A percentile compares a stretch with the other conserved stretches of the same genome.
These are phyloP conservation scores for Epichloe hybrida DNA, from an alignment of 2,329 filamentous ascomycete species.

Conservation along the genomic window DNA sequence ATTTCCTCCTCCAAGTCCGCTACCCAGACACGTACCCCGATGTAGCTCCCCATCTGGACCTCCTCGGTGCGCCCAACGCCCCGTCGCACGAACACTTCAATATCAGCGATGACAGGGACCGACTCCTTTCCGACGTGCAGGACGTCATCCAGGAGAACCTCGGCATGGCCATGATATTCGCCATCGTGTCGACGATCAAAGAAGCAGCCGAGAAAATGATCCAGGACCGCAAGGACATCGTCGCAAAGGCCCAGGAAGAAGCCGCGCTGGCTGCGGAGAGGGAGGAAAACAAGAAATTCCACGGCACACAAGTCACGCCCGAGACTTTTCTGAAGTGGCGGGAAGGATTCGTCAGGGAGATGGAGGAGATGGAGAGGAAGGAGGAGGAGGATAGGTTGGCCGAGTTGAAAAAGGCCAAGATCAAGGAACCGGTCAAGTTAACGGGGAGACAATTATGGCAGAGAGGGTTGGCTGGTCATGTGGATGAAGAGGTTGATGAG, in stretches of 20 bases:
- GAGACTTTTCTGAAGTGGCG: constrained; percentile 80
- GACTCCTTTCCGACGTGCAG: constrained; percentile 55
- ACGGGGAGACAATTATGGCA: constrained; percentile 71
- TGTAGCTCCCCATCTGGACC: constrained; percentile 67
- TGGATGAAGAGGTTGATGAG: constrained; percentile 51
- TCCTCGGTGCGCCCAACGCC: constrained; percentile 59
- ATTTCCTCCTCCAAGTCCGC: constrained; percentile 68
- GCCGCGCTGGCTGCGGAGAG: constrained; percentile 50
- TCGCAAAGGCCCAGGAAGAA: constrained; percentile 44
- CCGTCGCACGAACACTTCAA: constrained; percentile 59
- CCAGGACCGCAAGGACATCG: constrained; percentile 53
- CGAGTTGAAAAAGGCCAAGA: constrained; percentile 65
- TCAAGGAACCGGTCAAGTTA: constrained; percentile 60
- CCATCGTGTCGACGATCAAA: constrained; percentile 74
- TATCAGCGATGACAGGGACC: constrained; percentile 66
- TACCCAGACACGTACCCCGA: constrained; percentile 91
- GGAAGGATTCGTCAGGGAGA: constrained; percentile 62
- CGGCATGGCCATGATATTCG: constrained; percentile 97
- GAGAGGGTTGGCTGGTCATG: constrained; percentile 57
- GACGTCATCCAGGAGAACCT: constrained; percentile 81
- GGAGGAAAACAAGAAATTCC: constrained; percentile 94
- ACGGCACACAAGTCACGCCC: constrained; percentile 75
- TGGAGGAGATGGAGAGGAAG: constrained; percentile 55
- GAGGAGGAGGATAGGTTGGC: constrained; percentile 68
- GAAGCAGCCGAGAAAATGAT: constrained; percentile 83